These are phyloP conservation scores for Phallus indusiatus DNA, from an alignment of 768 basidiomycete species.

Conservation along the genomic window DNA sequence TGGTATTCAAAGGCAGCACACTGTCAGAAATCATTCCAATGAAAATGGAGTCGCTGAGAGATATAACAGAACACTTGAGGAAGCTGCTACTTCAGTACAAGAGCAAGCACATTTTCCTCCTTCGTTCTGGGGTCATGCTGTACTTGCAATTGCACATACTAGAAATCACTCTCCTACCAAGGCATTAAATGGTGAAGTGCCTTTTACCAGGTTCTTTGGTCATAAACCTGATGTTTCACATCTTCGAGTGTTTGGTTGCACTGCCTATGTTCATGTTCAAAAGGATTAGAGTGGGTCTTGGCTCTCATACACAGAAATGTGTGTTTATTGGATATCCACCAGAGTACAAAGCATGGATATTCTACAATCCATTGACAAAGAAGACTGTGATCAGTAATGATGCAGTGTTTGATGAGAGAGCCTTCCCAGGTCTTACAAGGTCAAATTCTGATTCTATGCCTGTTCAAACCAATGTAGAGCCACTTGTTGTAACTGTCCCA, in stretches of 20 bases:
- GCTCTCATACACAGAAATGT: constrained; percentile 24
- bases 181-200: constrained; percentile 6
- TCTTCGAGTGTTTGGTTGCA: constrained; percentile 15
- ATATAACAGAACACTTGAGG: constrained; percentile 28
- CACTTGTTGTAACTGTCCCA: no score
- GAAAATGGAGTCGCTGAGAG: constrained; percentile 37
- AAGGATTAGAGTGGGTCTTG: constrained; percentile 12
- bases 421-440: constrained; percentile 17
- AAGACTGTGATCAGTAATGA: constrained; percentile 20
- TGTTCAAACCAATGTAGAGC: no score
- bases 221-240: constrained; percentile 12
- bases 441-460: background rate
- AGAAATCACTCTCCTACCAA: constrained; percentile 11
- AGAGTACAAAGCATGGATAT: constrained; percentile 25
- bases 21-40: constrained; percentile 16
- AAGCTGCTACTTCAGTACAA: constrained; percentile 26
- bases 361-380: constrained; percentile 25
- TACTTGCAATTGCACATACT: constrained; percentile 10
- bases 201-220: constrained; percentile 12
- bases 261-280: constrained; percentile 13
- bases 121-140: constrained; percentile 31
- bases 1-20: background rate
- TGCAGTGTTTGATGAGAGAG: constrained; percentile 26
- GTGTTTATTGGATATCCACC: constrained; percentile 30
- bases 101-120: constrained; percentile 26